A percentile compares a stretch with the other conserved stretches of the same genome.
phyloP scores from a whole-genome alignment of 495 filamentous ascomycete species.

The Physcia stellaris region DNA sequence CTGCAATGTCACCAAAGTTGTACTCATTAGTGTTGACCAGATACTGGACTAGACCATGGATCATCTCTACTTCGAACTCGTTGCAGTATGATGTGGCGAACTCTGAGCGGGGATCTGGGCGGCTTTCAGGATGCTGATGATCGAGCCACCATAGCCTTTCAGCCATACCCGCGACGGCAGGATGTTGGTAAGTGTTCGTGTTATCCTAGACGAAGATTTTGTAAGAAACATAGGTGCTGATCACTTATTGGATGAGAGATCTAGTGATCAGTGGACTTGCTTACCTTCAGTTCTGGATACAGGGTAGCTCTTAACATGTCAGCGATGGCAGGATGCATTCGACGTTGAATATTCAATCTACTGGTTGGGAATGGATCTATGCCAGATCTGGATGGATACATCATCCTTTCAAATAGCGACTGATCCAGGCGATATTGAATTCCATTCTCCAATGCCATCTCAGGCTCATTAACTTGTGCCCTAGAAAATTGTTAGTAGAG shows the following conservation, averaged over 20 bases:
- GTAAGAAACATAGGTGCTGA: neutral
- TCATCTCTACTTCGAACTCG: constrained; percentile 39
- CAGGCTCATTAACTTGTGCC: constrained; percentile 42
- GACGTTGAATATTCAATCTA: constrained; percentile 46
- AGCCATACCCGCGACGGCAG: constrained; percentile 47
- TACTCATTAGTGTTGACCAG: constrained; percentile 16
- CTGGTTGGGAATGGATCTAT: constrained; percentile 28
- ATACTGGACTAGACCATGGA: constrained; percentile 25
- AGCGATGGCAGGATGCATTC: constrained; percentile 62
- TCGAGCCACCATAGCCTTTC: constrained; percentile 60
- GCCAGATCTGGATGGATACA: constrained; percentile 20
- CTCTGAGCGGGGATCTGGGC: constrained; percentile 12
- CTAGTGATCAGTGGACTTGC: constrained; percentile 25
- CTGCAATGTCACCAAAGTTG: constrained; percentile 12
- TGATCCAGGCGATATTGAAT: constrained; percentile 42
- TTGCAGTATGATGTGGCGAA: constrained; percentile 29
- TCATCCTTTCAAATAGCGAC: constrained; percentile 52
- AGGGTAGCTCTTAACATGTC: constrained; percentile 40
- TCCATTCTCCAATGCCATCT: constrained; percentile 41
- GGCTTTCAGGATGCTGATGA: constrained; percentile 43
- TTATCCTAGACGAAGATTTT: constrained; percentile 5
- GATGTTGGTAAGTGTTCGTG: constrained; percentile 24
- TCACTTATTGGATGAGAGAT: too few relatives aligned
- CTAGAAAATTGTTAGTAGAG: constrained; percentile 26
- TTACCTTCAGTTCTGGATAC: constrained; percentile 51